Base-by-base conservation (phyloP, 2,329 filamentous ascomycete genomes). In the Phaeosphaeria sp. region DNA sequence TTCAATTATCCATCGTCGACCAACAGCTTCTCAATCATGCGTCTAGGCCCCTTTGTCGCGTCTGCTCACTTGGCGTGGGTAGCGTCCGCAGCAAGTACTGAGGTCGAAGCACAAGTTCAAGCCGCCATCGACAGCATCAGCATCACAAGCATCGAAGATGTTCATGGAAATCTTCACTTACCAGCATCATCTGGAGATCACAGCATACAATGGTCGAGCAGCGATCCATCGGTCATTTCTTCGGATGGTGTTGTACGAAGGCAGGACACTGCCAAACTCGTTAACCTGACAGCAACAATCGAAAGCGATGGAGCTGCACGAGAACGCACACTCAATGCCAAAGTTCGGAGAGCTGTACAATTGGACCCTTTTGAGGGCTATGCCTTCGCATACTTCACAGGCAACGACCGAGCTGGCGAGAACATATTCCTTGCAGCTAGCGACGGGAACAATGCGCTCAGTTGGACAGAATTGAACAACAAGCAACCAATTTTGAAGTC, bases 381-480 rank as follows among this genome's bases (percentile, higher is more conserved):
- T 58, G 80, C 80, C 0, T 85, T 85, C 57, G 77, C 80, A 0
- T 85, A 85, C 63, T 85, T 85, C 63, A 84, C 81, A 0, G 79
- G 78, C 9, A 79, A 78, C 65, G 72, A 74, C 1, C 57, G 66
- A 15, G 72, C 73, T 0, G 83, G 83, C 21, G 83, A 85, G 57
- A 83, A 84, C 53, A 84, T 85, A 49, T 84, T 78, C 62, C 77
- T 85, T 13, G 82, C 83, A 1, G 79, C 82, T 6, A 84, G 80
- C 60, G 77, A 83, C 15, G 82, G 83, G 23, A 85, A 85, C 67
- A 74, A 85, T 62, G 83, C 83, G 0, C 68, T 84, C 0, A 71
- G 78, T 48, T 85, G 83, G 83, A 73, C 71, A 2, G 82, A 84
- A 53, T 64, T 85, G 33, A 85, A 85, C 52, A 74, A 73, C 0